phyloP scores from a whole-genome alignment of 2,329 filamentous ascomycete genomes.

The Pleomassaria siparia region DNA sequence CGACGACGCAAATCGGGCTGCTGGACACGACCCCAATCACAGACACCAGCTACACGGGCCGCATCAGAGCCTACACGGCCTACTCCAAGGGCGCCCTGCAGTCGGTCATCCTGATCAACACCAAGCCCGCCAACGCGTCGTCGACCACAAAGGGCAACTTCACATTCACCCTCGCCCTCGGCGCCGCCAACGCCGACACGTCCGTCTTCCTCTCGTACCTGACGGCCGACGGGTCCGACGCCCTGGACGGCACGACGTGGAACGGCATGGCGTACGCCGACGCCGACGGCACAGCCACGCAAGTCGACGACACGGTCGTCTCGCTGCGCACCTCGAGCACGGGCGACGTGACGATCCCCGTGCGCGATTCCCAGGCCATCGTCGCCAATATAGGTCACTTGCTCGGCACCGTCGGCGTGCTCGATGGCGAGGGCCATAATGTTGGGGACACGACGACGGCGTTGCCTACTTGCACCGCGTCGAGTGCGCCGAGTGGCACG shows the following conservation, averaged over 20 bases:
- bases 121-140: conserved; percentile 46
- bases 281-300: conserved; percentile 44
- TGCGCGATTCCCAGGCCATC: conserved; percentile 51
- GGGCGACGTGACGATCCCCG: conserved; percentile 28
- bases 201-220: conserved; percentile 52
- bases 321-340: conserved; percentile 27
- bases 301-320: conserved; percentile 35
- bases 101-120: conserved; percentile 52
- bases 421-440: neutral
- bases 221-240: conserved; percentile 50
- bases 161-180: conserved; percentile 47
- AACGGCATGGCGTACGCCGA: conserved; percentile 51
- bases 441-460: neutral
- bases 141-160: conserved; percentile 41
- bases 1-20: conserved; percentile 48
- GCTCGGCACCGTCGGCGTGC: conserved; percentile 2
- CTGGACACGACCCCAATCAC: conserved; percentile 34
- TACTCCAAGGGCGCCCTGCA: conserved; percentile 49
- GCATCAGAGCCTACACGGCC: conserved; percentile 48
- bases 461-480: neutral
- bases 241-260: conserved; percentile 47
- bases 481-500: neutral
- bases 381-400: neutral
- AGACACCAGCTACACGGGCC: conserved; percentile 43
- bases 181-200: conserved; percentile 43